Percentiles rank a stretch among this genome's conserved stretches.
Conservation (phyloP, 495 filamentous ascomycete species). For the Pseudomonodictys pantanalensis region DNA sequence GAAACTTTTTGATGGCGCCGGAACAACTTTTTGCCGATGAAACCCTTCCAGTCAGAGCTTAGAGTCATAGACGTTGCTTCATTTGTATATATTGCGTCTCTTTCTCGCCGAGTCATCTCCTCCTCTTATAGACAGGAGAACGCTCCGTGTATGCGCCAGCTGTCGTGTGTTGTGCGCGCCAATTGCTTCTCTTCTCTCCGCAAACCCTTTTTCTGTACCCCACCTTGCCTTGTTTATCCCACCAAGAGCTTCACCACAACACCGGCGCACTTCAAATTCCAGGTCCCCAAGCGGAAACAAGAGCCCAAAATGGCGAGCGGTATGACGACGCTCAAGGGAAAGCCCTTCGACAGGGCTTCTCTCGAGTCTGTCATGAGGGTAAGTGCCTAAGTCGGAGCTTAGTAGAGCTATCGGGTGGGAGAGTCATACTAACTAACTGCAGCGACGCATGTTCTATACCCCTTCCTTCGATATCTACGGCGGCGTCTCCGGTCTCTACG, state of each 20-base stretch:
- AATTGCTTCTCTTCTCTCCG: conserved; percentile 25
- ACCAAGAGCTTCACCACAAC: conserved; percentile 24
- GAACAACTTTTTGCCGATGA: not conserved
- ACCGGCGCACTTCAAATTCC: conserved; percentile 8
- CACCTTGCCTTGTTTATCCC: conserved; percentile 21
- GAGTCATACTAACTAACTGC: conserved; percentile 48
- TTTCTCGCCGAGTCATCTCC: conserved; percentile 1
- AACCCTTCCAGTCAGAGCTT: not conserved
- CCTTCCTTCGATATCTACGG: conserved; percentile 89
- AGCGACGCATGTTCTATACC: conserved; percentile 63
- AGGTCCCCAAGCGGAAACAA: conserved; percentile 25
- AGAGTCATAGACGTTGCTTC: conserved; percentile 9
- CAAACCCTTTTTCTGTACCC: conserved; percentile 20
- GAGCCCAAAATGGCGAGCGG: conserved; percentile 36
- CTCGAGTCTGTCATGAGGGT: conserved; percentile 83
- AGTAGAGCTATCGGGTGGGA: no score
- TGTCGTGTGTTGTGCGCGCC: conserved; percentile 21
- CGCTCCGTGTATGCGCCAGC: conserved; percentile 26
- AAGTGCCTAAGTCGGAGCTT: conserved; percentile 42
- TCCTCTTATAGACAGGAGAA: conserved; percentile 12
- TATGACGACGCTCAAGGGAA: conserved; percentile 75
- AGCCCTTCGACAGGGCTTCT: conserved; percentile 74
- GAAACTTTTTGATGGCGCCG: not conserved
- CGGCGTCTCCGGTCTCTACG: conserved; percentile 43
- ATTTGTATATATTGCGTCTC: conserved; percentile 17